Base-by-base conservation (phyloP, 1,139 yeast species). In the Yamadazyma triangularis region DNA sequence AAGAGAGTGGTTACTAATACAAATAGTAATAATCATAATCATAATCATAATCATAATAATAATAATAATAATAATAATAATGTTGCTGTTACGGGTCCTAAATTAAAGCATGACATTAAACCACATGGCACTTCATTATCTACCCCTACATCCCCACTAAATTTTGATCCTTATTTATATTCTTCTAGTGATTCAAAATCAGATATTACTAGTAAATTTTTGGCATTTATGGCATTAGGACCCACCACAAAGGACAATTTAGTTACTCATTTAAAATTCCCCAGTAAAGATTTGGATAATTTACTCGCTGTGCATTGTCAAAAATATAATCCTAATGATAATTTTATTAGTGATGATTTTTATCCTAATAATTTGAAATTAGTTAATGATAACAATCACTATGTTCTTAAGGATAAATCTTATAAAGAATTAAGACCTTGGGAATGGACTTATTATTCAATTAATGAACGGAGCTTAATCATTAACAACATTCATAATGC, bases 341-440 rank as follows among this genome's bases (percentile, higher is more conserved):
- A 58, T 3, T 64, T 64, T 38, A 55, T 52, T 21, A 49, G 45
- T 16, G 57, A 53, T 32, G 72, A 65, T 39, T 41, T 46, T 11
- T 67, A 53, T 39, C 65, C 70, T 26, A 44, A 37, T 26, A 28
- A 30, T 3, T 8, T 15, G 36, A 35, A 28, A 38, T 34, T 34
- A 40, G 34, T 9, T 25, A 32, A 29, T n/a, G 35, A 36, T 15
- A 24, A 36, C 8, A 16, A 25, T 13, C 23, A 35, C 25, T 23
- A 31, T 31, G 54, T 65, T 13, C 50, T 67, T 30, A 65, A 65
- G 39, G 74, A 68, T 42, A 64, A 63, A 44, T 49, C 62, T 2
- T 65, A 67, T 45, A 66, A 66, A 39, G 71, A 66, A 16, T 41
- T 64, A 15, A 49, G 58, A 28, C 73, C 73, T 2, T 60, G 67